Base-by-base conservation (phyloP, 805 yeast species). In the Metschnikowia cubensis region DNA sequence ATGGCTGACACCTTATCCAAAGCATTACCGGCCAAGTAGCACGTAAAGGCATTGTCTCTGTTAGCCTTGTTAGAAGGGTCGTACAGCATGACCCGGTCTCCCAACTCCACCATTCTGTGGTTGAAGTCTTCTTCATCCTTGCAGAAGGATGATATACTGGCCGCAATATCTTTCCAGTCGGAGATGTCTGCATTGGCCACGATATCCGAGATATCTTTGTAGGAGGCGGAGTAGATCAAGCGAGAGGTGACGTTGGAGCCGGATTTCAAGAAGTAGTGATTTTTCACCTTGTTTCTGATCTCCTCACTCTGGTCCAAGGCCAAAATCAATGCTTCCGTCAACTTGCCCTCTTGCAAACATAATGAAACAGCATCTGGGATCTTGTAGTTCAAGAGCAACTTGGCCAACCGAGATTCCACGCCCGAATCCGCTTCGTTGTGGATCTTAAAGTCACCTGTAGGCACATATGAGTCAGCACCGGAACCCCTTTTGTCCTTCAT, bases 81-180 rank as follows among this genome's bases (percentile, higher is more conserved):
- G 13, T 60, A 47, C 5, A 59, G 55, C 47, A 81, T 68, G 20
- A 94, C 69, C 57, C 97, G 81, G 64, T 87, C 90, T 63, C 97
- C 99, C 52, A 94, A 76, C 50, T 75, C 76, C 31, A 81, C 70
- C 53, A 87, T 77, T 54, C 84, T 76, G 7, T 68, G 58, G 57
- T 79, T 80, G 66, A 80, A 86, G 37, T 75, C 75, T 2, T 68
- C 69, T 3, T 69, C 68, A 39, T 78, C 65, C 25, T 42, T 49
- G 54, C 51, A 50, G 22, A 50, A 54, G 2, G 88, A 78, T 47
- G 82, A 65, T 49, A 91, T 79, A 14, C 89, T 78, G 39, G 79
- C 73, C n/a, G 90, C 88, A 57, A 87, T 82, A 39, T 83, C 84
- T 59, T 82, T 85, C 99, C 99, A 94, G 56, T 87, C 83, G 3